Evolutionary conservation across 1,139 yeast species (phyloP), one percentile per base, ranked within the genome.

Genomic region (Kodamaea arcana): DNA sequence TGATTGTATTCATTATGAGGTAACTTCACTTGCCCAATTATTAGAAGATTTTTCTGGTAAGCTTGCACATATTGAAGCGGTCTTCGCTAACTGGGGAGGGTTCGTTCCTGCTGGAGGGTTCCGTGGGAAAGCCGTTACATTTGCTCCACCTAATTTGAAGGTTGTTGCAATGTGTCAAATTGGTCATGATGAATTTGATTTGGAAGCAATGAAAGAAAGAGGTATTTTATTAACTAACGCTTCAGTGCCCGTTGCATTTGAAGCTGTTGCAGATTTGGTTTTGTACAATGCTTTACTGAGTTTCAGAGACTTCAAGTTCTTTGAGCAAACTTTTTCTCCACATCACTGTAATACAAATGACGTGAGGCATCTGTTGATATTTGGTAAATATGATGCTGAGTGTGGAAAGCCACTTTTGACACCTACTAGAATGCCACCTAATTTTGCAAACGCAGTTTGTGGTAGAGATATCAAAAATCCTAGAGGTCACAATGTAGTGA

Each of bases 21-120:
- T 75, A 12, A 58, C 75, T 9, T 55, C 75, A 2, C 51, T 58
- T 32, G 67, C 67, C 20, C 67, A 69, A 41, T 53, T 75, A 16
- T 43, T 69, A 11, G 27, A 35, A 4, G 58, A 52, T 30, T 49
- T 52, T 30, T 24, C 39, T 18, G 38, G 46, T 15, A 42, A 35
- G 8, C 39, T 48, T 20, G 30, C 30, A 13, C 44, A 54, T 34
- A 42, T 52, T 30, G 45, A 44, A n/a, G 59, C 51, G 27, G 52
- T 54, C 15, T 52, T 51, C 33, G 54, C 50, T 15, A 50, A 49
- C 7, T 54, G 57, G 54, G 48, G 51, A 4, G 51, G 48, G 2
- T 51, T 52, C 29, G 39, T 39, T 11, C 34, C 34, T 9, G 33
- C 44, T 1, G 55, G 54, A 1, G 59, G 59, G 9, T 51, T 50